A percentile compares a stretch with the other conserved stretches of the same genome.
These are phyloP conservation scores for Nidula niveotomentosa DNA, from an alignment of 1,284 basidiomycete species.

Conservation along the genomic window DNA sequence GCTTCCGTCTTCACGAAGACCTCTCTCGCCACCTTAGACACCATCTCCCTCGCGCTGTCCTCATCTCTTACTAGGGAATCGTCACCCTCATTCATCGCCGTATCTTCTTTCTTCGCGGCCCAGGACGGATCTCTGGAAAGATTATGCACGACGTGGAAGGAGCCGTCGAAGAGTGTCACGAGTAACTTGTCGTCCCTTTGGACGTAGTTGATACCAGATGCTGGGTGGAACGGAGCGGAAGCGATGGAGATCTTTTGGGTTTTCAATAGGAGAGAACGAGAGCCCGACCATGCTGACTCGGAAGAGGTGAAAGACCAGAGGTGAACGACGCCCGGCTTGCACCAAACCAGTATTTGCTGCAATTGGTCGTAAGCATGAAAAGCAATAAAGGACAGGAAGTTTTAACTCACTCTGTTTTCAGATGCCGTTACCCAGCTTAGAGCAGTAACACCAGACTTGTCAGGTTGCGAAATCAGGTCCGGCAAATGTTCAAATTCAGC, in stretches of 20 bases:
- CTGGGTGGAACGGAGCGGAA: slow-evolving; percentile 55
- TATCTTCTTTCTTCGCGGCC: slow-evolving; percentile 7
- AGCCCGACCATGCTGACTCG: slow-evolving; percentile 42
- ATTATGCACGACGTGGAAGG: slow-evolving; percentile 57
- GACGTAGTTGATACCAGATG: slow-evolving; percentile 58
- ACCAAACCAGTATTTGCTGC: slow-evolving; percentile 57
- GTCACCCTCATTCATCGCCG: slow-evolving; percentile 9
- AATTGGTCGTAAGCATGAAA: slow-evolving; percentile 30
- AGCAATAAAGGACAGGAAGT: slow-evolving; percentile 29
- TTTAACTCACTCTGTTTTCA: slow-evolving; percentile 36
- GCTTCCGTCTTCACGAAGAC: slow-evolving; percentile 50
- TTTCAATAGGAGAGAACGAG: slow-evolving; percentile 38
- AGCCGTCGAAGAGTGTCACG: slow-evolving; percentile 65
- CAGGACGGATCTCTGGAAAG: slow-evolving; percentile 46
- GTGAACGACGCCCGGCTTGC: slow-evolving; percentile 58
- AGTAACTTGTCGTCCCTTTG: slow-evolving; percentile 47
- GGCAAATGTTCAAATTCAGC: slow-evolving; percentile 29
- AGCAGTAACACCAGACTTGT: slow-evolving; percentile 45
- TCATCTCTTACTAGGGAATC: slow-evolving; percentile 16
- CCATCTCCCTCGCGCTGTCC: slow-evolving; percentile 31
- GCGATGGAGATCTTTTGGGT: slow-evolving; percentile 51
- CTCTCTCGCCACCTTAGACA: slow-evolving; percentile 49
- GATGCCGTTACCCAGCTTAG: slow-evolving; percentile 52
- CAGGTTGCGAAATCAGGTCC: slow-evolving; percentile 28
- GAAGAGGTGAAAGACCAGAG: slow-evolving; percentile 42